Conservation (phyloP, 2,329 filamentous ascomycete genomes). For the Rhynchosporium graminicola region DNA sequence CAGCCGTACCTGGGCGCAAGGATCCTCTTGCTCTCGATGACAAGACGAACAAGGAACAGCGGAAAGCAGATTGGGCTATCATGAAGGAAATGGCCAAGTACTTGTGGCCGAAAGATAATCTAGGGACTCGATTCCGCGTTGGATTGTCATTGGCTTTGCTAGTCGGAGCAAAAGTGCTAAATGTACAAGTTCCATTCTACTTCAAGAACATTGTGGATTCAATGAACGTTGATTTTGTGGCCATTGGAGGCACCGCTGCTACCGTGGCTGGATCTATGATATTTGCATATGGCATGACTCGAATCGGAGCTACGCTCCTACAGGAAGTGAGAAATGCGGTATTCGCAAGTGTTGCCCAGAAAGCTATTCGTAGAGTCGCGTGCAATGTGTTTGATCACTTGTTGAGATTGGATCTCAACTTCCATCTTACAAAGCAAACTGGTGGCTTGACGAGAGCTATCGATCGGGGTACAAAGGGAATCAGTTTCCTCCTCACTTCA, state of each 20-base stretch:
- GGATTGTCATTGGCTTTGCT: conserved; percentile 80
- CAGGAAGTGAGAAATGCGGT: conserved; percentile 95
- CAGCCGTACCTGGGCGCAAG: conserved; percentile 35
- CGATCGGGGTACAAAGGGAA: conserved; percentile 96
- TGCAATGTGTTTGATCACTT: conserved; percentile 91
- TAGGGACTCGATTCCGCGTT: conserved; percentile 82
- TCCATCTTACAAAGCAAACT: conserved; percentile 92
- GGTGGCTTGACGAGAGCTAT: conserved; percentile 92
- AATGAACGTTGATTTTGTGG: conserved; percentile 94
- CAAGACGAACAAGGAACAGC: conserved; percentile 79
- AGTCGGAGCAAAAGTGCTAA: conserved; percentile 88
- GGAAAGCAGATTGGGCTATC: conserved; percentile 97
- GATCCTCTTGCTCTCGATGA: conserved; percentile 66
- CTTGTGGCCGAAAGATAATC: conserved; percentile 89
- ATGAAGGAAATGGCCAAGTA: conserved; percentile 98
- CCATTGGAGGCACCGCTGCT: conserved; percentile 82
- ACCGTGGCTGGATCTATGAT: conserved; percentile 92
- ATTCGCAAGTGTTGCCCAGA: conserved; percentile 95
- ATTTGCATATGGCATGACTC: conserved; percentile 84
- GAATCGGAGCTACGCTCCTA: conserved; percentile 85
- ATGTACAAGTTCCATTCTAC: conserved; percentile 98
- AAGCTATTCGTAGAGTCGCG: conserved; percentile 89
- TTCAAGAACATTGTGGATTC: conserved; percentile 98
- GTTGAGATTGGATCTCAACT: conserved; percentile 84
- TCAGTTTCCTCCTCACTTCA: conserved; percentile 93